Evolutionary conservation across 257 asterid species (phyloP).

Genomic region (Lycium ferocissimum): DNA sequence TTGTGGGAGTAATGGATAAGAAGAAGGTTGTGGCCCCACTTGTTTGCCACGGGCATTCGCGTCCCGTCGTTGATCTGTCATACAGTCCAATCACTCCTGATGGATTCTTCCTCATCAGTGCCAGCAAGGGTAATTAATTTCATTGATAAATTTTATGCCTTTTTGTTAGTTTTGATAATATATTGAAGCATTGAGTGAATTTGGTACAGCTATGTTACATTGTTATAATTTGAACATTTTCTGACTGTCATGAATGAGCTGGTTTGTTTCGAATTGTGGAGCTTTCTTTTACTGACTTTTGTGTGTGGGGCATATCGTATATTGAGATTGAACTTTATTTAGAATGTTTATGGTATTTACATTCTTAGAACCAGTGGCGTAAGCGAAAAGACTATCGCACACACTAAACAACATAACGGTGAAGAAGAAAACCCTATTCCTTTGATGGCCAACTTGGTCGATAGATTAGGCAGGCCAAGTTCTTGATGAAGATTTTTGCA

Average conservation of each 20-base stretch:
- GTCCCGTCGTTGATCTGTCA: constrained; percentile 97
- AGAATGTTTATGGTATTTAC: background rate
- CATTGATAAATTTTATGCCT: background rate
- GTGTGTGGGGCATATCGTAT: background rate
- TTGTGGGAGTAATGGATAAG: constrained; percentile 70
- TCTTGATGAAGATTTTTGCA: too few species aligned
- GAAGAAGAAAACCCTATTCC: too few species aligned
- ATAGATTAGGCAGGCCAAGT: too few species aligned
- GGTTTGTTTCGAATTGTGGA: background rate
- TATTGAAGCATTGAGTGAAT: background rate
- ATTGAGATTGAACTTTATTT: background rate
- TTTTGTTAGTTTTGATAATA: background rate
- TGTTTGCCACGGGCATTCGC: constrained; percentile 99
- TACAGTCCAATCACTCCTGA: constrained; percentile 96
- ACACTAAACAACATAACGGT: too few species aligned
- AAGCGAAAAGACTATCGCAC: too few species aligned
- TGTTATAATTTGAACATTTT: background rate
- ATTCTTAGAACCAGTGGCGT: background rate
- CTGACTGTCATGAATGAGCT: background rate
- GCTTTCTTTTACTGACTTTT: background rate
- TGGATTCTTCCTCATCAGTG: constrained; percentile 95
- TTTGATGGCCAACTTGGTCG: too few species aligned
- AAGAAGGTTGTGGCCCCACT: constrained; percentile 88
- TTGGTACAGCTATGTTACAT: background rate
- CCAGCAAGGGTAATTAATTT: constrained; percentile 89